A percentile compares a stretch with the other conserved stretches of the same genome.
These are phyloP conservation scores for Plasmodium berghei DNA, from an alignment of 169 alveolate genomes.

Conservation along the genomic window DNA sequence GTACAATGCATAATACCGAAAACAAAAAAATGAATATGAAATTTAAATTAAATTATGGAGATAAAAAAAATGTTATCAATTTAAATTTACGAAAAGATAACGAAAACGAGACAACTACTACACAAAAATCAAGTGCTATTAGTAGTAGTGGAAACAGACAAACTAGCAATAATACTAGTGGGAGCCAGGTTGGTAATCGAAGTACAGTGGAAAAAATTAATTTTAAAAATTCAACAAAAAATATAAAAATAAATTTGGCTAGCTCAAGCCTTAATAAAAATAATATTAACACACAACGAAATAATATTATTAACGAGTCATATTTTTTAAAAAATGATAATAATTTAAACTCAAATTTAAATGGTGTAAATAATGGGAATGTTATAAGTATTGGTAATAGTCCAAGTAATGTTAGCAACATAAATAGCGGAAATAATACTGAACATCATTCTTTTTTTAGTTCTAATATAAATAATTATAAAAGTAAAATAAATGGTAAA, in stretches of 20 bases:
- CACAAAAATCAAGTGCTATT: neutral
- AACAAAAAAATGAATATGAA: conserved; percentile 66
- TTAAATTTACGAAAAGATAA: conserved; percentile 24
- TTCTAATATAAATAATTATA: neutral
- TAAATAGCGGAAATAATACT: neutral
- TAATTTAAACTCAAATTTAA: neutral
- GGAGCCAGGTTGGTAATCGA: neutral
- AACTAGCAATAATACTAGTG: neutral
- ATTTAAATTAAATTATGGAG: conserved; percentile 35
- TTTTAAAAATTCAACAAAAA: conserved; percentile 17
- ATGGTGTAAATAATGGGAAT: neutral
- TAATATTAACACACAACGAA: conserved; percentile 8
- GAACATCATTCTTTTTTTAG: conserved; percentile 2
- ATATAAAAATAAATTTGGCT: conserved; percentile 59
- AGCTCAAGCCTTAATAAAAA: conserved; percentile 39
- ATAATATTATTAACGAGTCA: neutral
- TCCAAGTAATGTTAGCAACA: neutral
- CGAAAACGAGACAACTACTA: conserved; percentile 1
- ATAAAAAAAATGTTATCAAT: conserved; percentile 46
- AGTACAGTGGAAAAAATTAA: conserved; percentile 15
- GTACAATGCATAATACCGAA: conserved; percentile 67
- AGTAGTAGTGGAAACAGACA: neutral
- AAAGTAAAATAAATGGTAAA: neutral
- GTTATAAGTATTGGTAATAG: conserved; percentile 3
- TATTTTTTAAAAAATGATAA: conserved; percentile 19